Conservation (phyloP, 2,329 filamentous ascomycete genomes). For the Diaporthe destruens region DNA sequence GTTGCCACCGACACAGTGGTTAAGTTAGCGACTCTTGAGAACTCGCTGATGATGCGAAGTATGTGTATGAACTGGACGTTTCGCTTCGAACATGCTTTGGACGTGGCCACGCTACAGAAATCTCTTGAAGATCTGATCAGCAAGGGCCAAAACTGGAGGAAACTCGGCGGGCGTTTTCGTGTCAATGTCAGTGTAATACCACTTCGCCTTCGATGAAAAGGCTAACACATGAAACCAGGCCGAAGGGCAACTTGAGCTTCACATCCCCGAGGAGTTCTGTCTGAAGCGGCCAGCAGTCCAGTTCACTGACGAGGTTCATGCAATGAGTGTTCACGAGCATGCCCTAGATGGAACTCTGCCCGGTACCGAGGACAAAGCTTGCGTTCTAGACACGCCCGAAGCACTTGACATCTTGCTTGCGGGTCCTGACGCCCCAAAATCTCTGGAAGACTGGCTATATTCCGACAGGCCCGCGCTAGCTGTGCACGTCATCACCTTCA, state of each 20-base stretch:
- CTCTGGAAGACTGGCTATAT: constrained; percentile 55
- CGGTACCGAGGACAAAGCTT: constrained; percentile 46
- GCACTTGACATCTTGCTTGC: constrained; percentile 47
- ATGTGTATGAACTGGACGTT: constrained; percentile 52
- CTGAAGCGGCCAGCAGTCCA: constrained; percentile 53
- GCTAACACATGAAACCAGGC: constrained; percentile 15
- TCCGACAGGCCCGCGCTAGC: constrained; percentile 59
- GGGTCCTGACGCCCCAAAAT: constrained; percentile 46
- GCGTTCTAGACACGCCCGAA: constrained; percentile 47
- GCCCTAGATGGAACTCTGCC: constrained; percentile 55
- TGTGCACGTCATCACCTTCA: constrained; percentile 62
- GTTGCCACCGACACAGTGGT: constrained; percentile 47
- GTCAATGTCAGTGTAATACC: background rate
- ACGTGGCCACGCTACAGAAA: constrained; percentile 53
- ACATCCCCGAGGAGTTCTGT: constrained; percentile 49
- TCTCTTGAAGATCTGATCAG: constrained; percentile 55
- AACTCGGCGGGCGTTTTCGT: constrained; percentile 60
- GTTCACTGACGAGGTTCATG: constrained; percentile 54
- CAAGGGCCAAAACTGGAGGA: constrained; percentile 58
- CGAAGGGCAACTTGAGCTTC: constrained; percentile 49
- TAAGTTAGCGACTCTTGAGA: constrained; percentile 51
- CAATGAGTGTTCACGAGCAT: constrained; percentile 55
- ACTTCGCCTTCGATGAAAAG: background rate
- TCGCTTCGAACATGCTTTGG: constrained; percentile 61
- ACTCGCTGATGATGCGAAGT: constrained; percentile 44